Base-by-base conservation (phyloP, 1,139 yeast genomes). In the Suhomyces terraborum region DNA sequence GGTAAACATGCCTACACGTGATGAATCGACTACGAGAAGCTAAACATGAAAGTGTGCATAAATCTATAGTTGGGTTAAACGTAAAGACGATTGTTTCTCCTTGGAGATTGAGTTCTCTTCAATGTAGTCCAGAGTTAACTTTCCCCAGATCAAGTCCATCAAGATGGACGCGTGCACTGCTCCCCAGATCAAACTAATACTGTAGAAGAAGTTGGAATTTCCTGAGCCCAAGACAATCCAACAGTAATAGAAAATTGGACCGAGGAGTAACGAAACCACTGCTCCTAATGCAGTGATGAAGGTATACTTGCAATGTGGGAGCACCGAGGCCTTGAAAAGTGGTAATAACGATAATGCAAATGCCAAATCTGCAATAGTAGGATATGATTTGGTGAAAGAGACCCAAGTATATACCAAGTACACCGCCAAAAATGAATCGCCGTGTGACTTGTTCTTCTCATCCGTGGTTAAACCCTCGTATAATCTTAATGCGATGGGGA, bases 191-290 rank as follows among this genome's bases (percentile, higher is more conserved):
- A 93, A 73, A 17, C 94, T 88, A 53, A 93, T 86, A 39, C 98
- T 96, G 67, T 91, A 93, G 68, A 89, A 93, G 69, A 93, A 93
- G 65, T 93, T 93, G 47, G 97, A 84, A 66, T 93, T 93, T 19
- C 98, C 99, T 22, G 94, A 88, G 10, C 97, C 97, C 46, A 88
- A 73, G 41, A 85, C 87, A 51, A 93, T 88, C 99, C 99, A 93
- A 49, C 94, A 77, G 60, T 88, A 89, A 67, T 89, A 89, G 61
- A 93, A 93, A 8, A 89, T 83, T 0, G 98, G 98, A 2, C 95
- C 82, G 36, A 93, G 72, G 2, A 71, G 52, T 41, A 70, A 56
- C 28, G 66, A 55, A 14, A 69, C 62, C 20, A 69, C 49, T 26
- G 70, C 52, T 3, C 84, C 62, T 24, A 77, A 55, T 0, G 68